These are phyloP conservation scores for Clarkia xantiana DNA, from an alignment of 345 rosid genomes.

Conservation along the genomic window DNA sequence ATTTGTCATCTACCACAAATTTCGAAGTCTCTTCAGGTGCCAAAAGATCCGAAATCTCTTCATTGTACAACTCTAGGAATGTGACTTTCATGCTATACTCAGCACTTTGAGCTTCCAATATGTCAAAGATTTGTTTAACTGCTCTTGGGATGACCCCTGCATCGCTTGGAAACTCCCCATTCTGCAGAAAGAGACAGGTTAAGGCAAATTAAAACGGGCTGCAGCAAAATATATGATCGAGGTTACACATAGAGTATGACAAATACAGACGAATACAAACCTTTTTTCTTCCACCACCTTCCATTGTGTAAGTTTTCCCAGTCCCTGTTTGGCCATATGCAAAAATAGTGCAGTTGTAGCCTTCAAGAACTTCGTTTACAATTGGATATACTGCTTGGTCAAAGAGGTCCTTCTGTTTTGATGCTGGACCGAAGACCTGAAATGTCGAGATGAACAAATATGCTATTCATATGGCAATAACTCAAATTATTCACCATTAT, in stretches of 20 bases:
- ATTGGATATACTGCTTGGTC: constrained; percentile 78
- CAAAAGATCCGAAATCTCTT: constrained; percentile 93
- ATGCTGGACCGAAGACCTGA: constrained; percentile 88
- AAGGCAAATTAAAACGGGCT: constrained; percentile 9
- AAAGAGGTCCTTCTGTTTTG: constrained; percentile 79
- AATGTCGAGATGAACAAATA: constrained; percentile 4
- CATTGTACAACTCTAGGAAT: constrained; percentile 84
- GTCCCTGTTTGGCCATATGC: constrained; percentile 99
- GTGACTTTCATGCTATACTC: constrained; percentile 98
- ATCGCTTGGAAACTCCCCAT: constrained; percentile 91
- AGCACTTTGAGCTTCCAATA: constrained; percentile 76
- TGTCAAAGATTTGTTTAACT: constrained; percentile 78
- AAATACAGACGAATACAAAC: constrained; percentile 13
- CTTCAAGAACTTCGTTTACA: constrained; percentile 94
- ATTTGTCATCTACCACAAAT: constrained; percentile 62
- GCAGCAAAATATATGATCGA: background rate
- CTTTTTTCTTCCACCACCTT: constrained; percentile 96
- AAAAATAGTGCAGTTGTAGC: constrained; percentile 96
- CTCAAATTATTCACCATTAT: background rate
- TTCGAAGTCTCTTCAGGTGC: constrained; percentile 73
- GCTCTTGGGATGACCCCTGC: constrained; percentile 98
- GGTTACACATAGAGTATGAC: background rate
- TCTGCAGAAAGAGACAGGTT: constrained; percentile 29
- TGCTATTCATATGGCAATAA: background rate
- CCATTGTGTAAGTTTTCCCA: constrained; percentile 98